Base-by-base conservation (phyloP, 1,284 basidiomycete species). In the Meira nashicola region DNA sequence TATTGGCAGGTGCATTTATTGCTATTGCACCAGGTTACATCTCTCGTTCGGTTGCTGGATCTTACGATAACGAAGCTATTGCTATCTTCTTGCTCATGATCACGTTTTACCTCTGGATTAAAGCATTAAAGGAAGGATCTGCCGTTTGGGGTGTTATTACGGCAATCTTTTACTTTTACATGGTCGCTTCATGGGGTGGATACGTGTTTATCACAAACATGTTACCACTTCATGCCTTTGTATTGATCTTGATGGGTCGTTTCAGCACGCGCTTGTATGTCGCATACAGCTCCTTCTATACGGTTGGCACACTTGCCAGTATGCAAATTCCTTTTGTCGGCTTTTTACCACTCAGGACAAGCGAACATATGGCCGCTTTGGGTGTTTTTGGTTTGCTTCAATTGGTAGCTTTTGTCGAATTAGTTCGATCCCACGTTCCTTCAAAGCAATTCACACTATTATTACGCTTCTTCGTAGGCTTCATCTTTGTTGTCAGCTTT, bases 181-280 rank as follows among this genome's bases (percentile, higher is more conserved):
- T 99, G 95, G 95, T 99, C 15, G 94, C 95, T 51, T 95, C 95
- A 12, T 99, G 95, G 95, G 95, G 95, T 53, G 95, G 95, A 67
- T 99, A 98, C 80, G 95, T 91, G 1, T 99, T 98, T 83, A 99
- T 99, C 80, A 99, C 95, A 59, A 99, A 99, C 84, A 97, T 99
- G 92, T 92, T 98, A 61, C 95, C 95, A 38, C 82, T 99, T 1
- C 95, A 99, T 74, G 90, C 89, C 0, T 85, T 98, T 25, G 88
- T 90, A 44, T 86, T 99, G 59, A 85, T 97, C 62, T 82, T 96
- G 48, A 98, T 98, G 95, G 94, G 94, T n/a, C 86, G 95, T 51
- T 99, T 87, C 83, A 91, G 87, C 71, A 87, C 85, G 74, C 86
- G 92, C 19, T 85, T 98, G 55, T 99, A 99, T 79, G 88, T 94